A percentile compares a stretch with the other conserved stretches of the same genome.
phyloP scores from a whole-genome alignment of 1,139 yeast genomes.

The Suhomyces coccinellae region DNA sequence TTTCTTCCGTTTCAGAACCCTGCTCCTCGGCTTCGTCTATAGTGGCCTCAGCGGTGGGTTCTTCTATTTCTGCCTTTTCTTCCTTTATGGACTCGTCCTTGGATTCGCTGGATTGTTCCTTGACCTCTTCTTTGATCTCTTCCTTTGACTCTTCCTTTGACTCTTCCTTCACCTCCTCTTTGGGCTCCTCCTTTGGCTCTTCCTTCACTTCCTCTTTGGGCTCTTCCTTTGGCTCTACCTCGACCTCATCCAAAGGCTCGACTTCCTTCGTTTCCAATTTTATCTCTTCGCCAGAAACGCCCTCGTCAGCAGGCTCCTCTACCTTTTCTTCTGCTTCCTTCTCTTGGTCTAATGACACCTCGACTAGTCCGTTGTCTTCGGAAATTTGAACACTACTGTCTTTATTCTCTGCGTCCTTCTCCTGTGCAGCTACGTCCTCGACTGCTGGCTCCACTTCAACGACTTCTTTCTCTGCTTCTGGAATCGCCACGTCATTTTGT shows the following conservation, averaged over 20 bases:
- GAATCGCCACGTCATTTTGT: neutral
- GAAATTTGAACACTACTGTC: neutral
- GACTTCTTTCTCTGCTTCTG: neutral
- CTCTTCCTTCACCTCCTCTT: neutral
- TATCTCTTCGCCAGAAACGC: no score
- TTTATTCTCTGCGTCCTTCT: neutral
- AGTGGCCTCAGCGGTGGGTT: neutral
- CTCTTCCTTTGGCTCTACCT: no score
- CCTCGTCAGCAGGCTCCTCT: no score
- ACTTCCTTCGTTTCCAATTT: no score
- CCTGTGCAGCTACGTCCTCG: conserved; percentile 2
- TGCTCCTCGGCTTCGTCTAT: conserved; percentile 4
- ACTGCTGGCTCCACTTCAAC: neutral
- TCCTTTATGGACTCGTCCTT: neutral
- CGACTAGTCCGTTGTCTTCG: neutral
- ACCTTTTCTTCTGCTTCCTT: no score
- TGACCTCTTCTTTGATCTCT: neutral
- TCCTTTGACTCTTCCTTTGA: neutral
- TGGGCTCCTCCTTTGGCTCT: no score
- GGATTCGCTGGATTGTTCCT: neutral
- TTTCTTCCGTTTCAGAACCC: neutral
- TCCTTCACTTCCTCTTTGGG: no score
- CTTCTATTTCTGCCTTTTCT: no score
- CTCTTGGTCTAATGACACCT: neutral
- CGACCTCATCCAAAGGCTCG: no score